phyloP scores from a whole-genome alignment of 768 basidiomycete genomes.

The Leccinum broughii region DNA sequence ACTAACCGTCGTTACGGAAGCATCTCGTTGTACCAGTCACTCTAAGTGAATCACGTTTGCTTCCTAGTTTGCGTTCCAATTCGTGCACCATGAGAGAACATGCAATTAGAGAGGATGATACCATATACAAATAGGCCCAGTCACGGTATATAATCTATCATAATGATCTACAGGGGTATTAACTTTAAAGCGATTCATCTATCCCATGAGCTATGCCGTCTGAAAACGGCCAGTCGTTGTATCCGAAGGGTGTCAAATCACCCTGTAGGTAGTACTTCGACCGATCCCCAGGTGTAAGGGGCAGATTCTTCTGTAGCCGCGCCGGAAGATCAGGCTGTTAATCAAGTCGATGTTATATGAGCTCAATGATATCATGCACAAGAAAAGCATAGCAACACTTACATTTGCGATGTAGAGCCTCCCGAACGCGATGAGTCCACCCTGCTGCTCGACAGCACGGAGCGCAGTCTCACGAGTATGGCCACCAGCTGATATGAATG shows the following conservation, averaged over 20 bases:
- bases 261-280: neutral
- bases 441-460: constrained; percentile 33
- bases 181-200: neutral
- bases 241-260: neutral
- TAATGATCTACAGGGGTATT: neutral
- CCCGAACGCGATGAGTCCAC: constrained; percentile 33
- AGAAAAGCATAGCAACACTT: neutral
- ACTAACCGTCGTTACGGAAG: too few species aligned
- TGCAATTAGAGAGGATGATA: neutral
- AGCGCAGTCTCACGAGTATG: constrained; percentile 35
- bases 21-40: too few species aligned
- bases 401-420: constrained; percentile 14
- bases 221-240: neutral
- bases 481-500: neutral
- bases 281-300: neutral
- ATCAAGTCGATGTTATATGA: neutral
- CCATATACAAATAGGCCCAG: neutral
- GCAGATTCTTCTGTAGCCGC: neutral
- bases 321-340: neutral
- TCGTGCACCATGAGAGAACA: neutral
- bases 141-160: neutral
- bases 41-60: neutral
- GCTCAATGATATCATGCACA: neutral
- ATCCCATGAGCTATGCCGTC: neutral
- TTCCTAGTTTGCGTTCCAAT: neutral